Percentiles rank a stretch among this genome's conserved stretches.
These are phyloP conservation scores for Thalia dealbata DNA, from an alignment of 176 grass and related monocot genomes.

Conservation along the genomic window DNA sequence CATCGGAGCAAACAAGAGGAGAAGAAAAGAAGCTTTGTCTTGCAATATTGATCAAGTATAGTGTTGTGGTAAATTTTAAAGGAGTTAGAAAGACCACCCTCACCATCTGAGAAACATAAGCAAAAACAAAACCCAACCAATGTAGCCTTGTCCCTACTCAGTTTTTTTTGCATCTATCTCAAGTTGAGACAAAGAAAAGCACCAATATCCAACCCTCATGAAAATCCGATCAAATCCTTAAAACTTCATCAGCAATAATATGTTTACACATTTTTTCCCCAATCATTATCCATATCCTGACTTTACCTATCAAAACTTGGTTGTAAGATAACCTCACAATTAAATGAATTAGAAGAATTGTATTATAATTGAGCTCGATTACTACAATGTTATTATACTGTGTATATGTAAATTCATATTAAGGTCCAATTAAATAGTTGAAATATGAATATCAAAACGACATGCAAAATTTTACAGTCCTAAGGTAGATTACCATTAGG, in stretches of 20 bases:
- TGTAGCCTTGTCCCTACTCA: too few species aligned
- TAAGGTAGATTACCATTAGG: neutral
- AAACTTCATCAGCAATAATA: too few species aligned
- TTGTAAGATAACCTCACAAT: neutral
- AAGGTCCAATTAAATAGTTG: neutral
- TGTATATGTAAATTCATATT: neutral
- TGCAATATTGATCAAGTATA: neutral
- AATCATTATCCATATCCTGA: neutral
- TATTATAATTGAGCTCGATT: neutral
- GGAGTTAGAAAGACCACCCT: neutral
- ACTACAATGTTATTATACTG: neutral
- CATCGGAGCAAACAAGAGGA: neutral
- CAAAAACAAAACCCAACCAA: too few species aligned
- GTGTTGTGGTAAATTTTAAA: neutral
- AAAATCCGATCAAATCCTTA: too few species aligned
- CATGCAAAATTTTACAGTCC: neutral
- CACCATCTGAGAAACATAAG: too few species aligned
- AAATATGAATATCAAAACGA: neutral
- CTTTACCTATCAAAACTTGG: neutral
- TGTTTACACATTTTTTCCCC: too few species aligned
- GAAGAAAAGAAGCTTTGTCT: neutral
- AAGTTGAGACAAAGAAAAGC: too few species aligned
- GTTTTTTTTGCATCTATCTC: too few species aligned
- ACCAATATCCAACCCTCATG: too few species aligned
- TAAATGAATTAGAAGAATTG: neutral